A percentile compares a stretch with the other conserved stretches of the same genome.
Conservation (phyloP, 169 alveolate species). For the Toxoplasma gondii region DNA sequence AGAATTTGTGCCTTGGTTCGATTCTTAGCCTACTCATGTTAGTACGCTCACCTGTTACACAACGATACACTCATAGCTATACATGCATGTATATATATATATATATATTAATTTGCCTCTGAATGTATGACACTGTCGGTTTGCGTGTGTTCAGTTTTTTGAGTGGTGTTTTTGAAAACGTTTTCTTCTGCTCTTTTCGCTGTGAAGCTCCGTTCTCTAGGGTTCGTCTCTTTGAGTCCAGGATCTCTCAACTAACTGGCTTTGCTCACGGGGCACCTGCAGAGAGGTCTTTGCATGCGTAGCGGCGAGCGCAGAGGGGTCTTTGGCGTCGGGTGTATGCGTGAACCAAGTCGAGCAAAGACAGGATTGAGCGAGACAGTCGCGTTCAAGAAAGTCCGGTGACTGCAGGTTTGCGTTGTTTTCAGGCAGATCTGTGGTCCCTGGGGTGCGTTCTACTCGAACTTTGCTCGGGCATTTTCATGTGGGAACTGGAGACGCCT, state of each 20-base stretch:
- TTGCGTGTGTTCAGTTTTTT: not conserved
- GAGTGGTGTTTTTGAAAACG: not conserved
- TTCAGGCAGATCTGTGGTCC: constrained; percentile 60
- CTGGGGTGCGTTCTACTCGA: constrained; percentile 66
- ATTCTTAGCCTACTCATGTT: not conserved
- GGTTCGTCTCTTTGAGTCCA: too few relatives aligned
- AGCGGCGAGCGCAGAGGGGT: too few relatives aligned
- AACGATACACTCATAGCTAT: too few relatives aligned
- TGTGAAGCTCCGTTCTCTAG: too few relatives aligned
- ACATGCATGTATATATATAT: not conserved
- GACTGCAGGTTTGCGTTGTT: not conserved
- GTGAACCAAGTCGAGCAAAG: too few relatives aligned
- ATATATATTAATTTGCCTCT: not conserved
- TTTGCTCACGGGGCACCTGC: too few relatives aligned
- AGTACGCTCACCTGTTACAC: not conserved
- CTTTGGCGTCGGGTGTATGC: too few relatives aligned
- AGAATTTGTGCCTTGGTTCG: not conserved
- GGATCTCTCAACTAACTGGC: too few relatives aligned
- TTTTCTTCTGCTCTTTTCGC: not conserved
- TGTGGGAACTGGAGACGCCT: constrained; percentile 62
- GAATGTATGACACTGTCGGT: not conserved
- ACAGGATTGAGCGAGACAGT: too few relatives aligned
- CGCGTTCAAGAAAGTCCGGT: too few relatives aligned
- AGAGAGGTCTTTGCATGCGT: too few relatives aligned
- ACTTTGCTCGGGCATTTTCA: constrained; percentile 63